Percentiles rank a stretch among this genome's conserved stretches.
Evolutionary conservation across 331 rosid genomes (phyloP).

Genomic region (Erythrophleum ivorense): DNA sequence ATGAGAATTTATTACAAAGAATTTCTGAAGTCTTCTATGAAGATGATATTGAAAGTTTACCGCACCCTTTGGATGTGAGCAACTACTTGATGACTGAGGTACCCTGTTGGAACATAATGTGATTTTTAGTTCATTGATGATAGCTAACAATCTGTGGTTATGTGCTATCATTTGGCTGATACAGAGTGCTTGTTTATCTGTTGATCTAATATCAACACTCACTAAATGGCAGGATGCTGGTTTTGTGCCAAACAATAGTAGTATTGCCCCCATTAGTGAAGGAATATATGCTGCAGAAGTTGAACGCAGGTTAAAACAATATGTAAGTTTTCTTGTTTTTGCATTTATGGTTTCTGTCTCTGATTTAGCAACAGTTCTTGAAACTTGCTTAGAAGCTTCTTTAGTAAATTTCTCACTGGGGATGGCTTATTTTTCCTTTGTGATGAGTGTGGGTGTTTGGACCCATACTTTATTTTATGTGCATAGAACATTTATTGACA

Average conservation of each 20-base stretch:
- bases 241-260: conserved; percentile 67
- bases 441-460: conserved; percentile 27
- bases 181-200: conserved; percentile 5
- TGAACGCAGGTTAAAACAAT: conserved; percentile 65
- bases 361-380: conserved; percentile 8
- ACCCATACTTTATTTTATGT: neutral
- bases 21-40: conserved; percentile 75
- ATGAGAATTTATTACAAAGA: conserved; percentile 78
- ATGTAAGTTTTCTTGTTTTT: conserved; percentile 48
- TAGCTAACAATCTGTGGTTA: neutral
- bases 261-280: conserved; percentile 64
- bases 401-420: conserved; percentile 12
- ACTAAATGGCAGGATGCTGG: conserved; percentile 73
- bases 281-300: conserved; percentile 81
- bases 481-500: neutral
- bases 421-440: conserved; percentile 23
- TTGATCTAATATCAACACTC: conserved; percentile 34
- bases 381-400: neutral
- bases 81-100: conserved; percentile 94
- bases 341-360: conserved; percentile 5
- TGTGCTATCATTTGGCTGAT: neutral
- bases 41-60: conserved; percentile 82
- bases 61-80: conserved; percentile 92
- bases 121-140: neutral
- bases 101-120: conserved; percentile 28